Conservation (phyloP, 257 asterid genomes). For the Cinchona pubescens region DNA sequence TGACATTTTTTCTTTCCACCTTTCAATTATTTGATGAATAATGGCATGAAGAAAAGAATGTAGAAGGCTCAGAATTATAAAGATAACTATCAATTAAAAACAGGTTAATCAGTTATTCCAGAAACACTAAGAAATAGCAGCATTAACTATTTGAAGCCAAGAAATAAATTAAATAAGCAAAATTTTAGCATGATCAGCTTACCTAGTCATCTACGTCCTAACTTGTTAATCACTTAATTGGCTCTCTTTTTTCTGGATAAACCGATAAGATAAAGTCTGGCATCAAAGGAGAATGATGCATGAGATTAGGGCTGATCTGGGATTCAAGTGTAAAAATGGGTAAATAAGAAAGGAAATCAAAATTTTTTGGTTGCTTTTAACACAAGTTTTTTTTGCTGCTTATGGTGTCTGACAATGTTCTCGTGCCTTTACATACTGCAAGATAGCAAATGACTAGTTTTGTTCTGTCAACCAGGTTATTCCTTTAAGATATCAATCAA, state of each 20-base stretch:
- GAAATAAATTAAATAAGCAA: not conserved
- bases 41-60: not conserved
- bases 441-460: not conserved
- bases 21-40: slow-evolving; percentile 1
- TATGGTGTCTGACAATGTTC: not conserved
- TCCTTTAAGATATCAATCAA: not conserved
- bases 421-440: not conserved
- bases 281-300: not conserved
- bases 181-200: not conserved
- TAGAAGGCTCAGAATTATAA: not conserved
- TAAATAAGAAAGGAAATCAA: not conserved
- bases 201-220: not conserved
- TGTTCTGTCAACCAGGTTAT: not conserved
- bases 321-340: not conserved
- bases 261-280: not conserved
- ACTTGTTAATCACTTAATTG: not conserved
- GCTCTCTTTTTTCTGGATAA: too few relatives aligned
- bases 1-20: not conserved
- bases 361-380: not conserved
- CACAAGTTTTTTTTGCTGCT: not conserved
- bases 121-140: not conserved
- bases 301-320: not conserved
- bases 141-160: not conserved
- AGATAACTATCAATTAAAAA: not conserved
- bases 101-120: not conserved